A percentile compares a stretch with the other conserved stretches of the same genome.
These are phyloP conservation scores for Santalum album DNA, from an alignment of 164 flowering plant genomes.

Conservation along the genomic window DNA sequence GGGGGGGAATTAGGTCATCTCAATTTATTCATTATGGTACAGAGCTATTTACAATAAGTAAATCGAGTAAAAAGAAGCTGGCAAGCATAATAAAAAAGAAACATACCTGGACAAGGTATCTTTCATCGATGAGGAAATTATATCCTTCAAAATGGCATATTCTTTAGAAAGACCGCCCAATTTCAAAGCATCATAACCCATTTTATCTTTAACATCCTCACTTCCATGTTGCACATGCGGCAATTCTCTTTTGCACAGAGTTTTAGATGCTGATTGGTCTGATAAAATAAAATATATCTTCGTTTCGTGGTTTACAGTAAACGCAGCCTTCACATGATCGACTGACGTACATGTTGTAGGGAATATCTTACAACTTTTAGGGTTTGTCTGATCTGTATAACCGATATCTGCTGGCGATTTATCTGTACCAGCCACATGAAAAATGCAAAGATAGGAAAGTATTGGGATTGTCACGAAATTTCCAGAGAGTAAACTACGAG, in stretches of 20 bases:
- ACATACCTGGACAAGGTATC: conserved; percentile 51
- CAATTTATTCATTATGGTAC: too few relatives aligned
- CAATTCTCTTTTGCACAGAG: conserved; percentile 10
- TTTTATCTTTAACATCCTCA: conserved; percentile 12
- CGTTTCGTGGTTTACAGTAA: conserved; percentile 36
- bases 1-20: too few relatives aligned
- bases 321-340: conserved; percentile 29
- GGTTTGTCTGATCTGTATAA: conserved; percentile 12
- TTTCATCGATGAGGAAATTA: conserved; percentile 46
- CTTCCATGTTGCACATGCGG: conserved; percentile 12
- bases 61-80: background rate
- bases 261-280: conserved; percentile 12
- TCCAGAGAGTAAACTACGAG: conserved; percentile 53
- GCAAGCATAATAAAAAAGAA: background rate
- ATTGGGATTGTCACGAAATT: conserved; percentile 63
- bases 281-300: conserved; percentile 35
- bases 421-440: conserved; percentile 42
- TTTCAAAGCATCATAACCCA: conserved; percentile 17
- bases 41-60: too few relatives aligned
- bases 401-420: conserved; percentile 11
- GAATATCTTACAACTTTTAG: conserved; percentile 3
- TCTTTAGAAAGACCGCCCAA: conserved; percentile 88
- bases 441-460: conserved; percentile 32
- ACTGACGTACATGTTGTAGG: conserved; percentile 10
- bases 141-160: conserved; percentile 51